A percentile compares a stretch with the other conserved stretches of the same genome.
These are phyloP conservation scores for Sanghuangporus weigelae DNA, from an alignment of 1,284 basidiomycete species.

Conservation along the genomic window DNA sequence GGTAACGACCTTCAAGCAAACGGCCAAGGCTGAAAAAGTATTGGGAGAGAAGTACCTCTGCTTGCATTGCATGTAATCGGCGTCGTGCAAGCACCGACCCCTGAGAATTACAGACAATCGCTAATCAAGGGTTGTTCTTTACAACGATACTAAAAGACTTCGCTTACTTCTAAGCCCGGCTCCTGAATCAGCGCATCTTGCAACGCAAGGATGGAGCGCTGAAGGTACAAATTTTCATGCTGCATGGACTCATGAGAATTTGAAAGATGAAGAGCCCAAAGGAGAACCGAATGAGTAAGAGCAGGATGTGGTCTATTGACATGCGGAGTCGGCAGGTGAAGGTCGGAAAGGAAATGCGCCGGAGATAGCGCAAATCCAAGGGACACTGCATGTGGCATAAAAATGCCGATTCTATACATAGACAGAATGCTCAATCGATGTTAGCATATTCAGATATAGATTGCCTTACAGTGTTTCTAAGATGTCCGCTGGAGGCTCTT, in stretches of 20 bases:
- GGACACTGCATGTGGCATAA: conserved; percentile 23
- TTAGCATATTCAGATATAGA: background rate
- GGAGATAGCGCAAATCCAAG: conserved; percentile 31
- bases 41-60: conserved; percentile 48
- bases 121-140: background rate
- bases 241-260: conserved; percentile 22
- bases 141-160: background rate
- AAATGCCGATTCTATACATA: conserved; percentile 18
- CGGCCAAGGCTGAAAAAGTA: conserved; percentile 45
- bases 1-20: conserved; percentile 38
- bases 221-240: conserved; percentile 35
- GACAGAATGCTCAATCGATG: background rate
- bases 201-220: conserved; percentile 38
- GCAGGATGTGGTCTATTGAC: conserved; percentile 42
- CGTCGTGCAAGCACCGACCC: background rate
- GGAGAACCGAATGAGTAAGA: conserved; percentile 42
- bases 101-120: background rate
- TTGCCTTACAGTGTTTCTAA: conserved; percentile 19
- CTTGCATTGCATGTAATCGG: conserved; percentile 47
- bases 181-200: conserved; percentile 29
- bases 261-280: conserved; percentile 43
- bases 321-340: conserved; percentile 26
- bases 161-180: conserved; percentile 33
- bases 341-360: conserved; percentile 25
- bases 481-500: conserved; percentile 21